Base-by-base conservation (phyloP, 2,329 filamentous ascomycete genomes). In the Talaromyces sp. region DNA sequence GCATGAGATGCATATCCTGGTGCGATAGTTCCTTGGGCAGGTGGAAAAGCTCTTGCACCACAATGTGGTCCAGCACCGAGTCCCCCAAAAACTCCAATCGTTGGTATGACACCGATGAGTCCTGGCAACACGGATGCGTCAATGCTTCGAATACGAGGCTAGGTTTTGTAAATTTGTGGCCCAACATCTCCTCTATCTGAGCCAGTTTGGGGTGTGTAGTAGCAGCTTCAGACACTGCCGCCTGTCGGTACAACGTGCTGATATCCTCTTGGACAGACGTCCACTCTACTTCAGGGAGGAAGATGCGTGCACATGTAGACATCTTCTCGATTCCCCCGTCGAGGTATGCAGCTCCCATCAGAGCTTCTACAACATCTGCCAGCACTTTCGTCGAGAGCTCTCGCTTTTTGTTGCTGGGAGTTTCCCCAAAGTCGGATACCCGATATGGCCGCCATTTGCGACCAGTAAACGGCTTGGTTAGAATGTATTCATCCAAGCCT, bases 61-160 rank as follows among this genome's bases (percentile, higher is more conserved):
- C 78, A 59, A 96, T 78, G 66, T 86, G 83, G 73, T 97, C 93
- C 0, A 97, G 83, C 2, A 97, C 79, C 0, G 91, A 85, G 66
- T 97, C 93, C 0, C 93, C 93, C 0, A 97, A 77, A 67, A 94
- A 96, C 69, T 97, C 93, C 0, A 97, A 82, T 0, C 92, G 84
- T 65, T 97, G 89, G 67, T 87, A 86, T 0, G 81, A 83, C 38
- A 75, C 72, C 12, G 85, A 81, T 4, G 81, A 77, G 17, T 76
- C 73, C 31, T 78, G 78, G 56, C 79, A 81, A 0, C 90, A 92
- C 0, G 85, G 79, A 69, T 97, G 92, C 0, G 92, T 96, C 55
- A 93, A 79, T 2, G 92, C 89, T 75, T 97, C 90, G 0, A 89
- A 69, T 0, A 97, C 80, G 0, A 96, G 77, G 0, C 80, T 70